These are phyloP conservation scores for Russula dissimulans DNA, from an alignment of 768 basidiomycete genomes.

Conservation along the genomic window DNA sequence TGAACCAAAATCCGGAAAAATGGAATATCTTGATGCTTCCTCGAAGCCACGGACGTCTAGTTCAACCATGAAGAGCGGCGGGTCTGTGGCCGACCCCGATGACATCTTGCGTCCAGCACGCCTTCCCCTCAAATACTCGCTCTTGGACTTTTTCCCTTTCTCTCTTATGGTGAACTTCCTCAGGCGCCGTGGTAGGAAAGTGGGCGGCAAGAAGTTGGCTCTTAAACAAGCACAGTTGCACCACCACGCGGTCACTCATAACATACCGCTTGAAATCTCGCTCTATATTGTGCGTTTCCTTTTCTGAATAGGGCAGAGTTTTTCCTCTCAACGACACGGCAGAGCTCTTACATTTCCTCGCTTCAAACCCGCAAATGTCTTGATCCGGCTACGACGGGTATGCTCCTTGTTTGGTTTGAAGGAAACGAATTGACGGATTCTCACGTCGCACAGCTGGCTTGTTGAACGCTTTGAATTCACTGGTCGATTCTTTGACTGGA, in stretches of 20 bases:
- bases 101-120: slow-evolving; percentile 43
- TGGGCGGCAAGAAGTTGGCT: slow-evolving; percentile 58
- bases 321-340: slow-evolving; percentile 9
- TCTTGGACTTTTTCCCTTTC: slow-evolving; percentile 64
- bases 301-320: background rate
- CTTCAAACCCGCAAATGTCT: slow-evolving; percentile 46
- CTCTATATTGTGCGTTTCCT: slow-evolving; percentile 46
- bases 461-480: slow-evolving; percentile 38
- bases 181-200: slow-evolving; percentile 36
- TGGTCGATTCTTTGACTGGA: slow-evolving; percentile 59
- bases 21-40: slow-evolving; percentile 2
- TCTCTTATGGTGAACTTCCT: slow-evolving; percentile 45
- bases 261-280: slow-evolving; percentile 60
- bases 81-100: slow-evolving; percentile 33
- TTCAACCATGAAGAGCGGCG: slow-evolving; percentile 1
- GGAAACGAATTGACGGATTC: background rate
- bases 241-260: slow-evolving; percentile 38
- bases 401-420: slow-evolving; percentile 21
- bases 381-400: slow-evolving; percentile 56
- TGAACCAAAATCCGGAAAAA: background rate
- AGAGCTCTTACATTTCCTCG: slow-evolving; percentile 61
- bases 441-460: slow-evolving; percentile 34
- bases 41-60: slow-evolving; percentile 2
- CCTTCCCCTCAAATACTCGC: slow-evolving; percentile 48
- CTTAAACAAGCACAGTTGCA: slow-evolving; percentile 42